phyloP scores from a whole-genome alignment of 2,329 filamentous ascomycete species.

The Blastomyces emzantsi region DNA sequence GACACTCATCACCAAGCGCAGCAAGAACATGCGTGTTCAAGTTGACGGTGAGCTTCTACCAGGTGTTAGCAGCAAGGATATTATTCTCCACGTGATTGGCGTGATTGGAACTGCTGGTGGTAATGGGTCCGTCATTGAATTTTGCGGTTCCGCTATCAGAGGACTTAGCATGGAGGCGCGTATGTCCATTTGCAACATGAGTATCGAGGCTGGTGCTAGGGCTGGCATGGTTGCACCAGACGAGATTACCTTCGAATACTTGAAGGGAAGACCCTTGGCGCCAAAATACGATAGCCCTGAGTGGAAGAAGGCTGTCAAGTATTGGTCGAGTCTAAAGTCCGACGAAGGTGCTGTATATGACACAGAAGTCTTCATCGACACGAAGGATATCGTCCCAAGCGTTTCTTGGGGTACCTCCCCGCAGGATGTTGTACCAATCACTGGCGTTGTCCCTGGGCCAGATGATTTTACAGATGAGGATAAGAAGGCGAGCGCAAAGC shows the following conservation, averaged over 20 bases:
- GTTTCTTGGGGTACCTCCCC: conserved; percentile 96
- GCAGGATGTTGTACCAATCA: conserved; percentile 93
- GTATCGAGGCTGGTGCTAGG: conserved; percentile 89
- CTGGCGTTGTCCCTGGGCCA: conserved; percentile 78
- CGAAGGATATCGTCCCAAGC: conserved; percentile 86
- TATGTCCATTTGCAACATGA: conserved; percentile 99
- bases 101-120: conserved; percentile 91
- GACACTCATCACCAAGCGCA: conserved; percentile 85
- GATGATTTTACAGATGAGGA: conserved; percentile 71
- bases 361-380: conserved; percentile 78
- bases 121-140: conserved; percentile 92
- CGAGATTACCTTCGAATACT: conserved; percentile 87
- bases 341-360: conserved; percentile 88
- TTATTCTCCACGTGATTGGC: conserved; percentile 87
- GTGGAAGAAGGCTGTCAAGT: conserved; percentile 79
- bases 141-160: conserved; percentile 89
- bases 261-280: conserved; percentile 81
- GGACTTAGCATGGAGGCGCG: conserved; percentile 87
- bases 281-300: conserved; percentile 74
- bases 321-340: conserved; percentile 80
- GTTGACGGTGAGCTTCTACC: conserved; percentile 83
- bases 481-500: conserved; percentile 69
- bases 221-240: conserved; percentile 97
- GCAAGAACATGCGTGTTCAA: conserved; percentile 98
- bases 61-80: conserved; percentile 92